Percentiles rank a stretch among this genome's conserved stretches.
These are phyloP conservation scores for Groenewaldozyma auringiensis DNA, from an alignment of 1,139 yeast species.

Conservation along the genomic window DNA sequence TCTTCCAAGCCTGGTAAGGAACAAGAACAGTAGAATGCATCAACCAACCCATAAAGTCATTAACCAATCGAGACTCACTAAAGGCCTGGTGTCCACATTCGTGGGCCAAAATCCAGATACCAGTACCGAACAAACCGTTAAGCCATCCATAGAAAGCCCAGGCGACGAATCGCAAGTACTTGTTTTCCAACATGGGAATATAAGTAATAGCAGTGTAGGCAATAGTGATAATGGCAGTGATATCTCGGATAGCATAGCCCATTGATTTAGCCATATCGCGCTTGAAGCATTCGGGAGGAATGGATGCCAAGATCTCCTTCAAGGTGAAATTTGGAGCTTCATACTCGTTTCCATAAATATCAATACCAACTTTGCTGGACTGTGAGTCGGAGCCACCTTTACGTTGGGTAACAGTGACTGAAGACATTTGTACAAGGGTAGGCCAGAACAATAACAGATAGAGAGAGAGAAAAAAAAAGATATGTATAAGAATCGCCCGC, in stretches of 20 bases:
- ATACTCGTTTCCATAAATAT: constrained; percentile 58
- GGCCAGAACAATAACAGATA: background rate
- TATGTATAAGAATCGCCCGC: constrained; percentile 8
- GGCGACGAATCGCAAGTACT: constrained; percentile 41
- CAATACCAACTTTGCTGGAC: constrained; percentile 27
- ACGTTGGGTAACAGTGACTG: constrained; percentile 25
- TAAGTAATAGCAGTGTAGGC: constrained; percentile 48
- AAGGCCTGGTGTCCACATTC: constrained; percentile 90
- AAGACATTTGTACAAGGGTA: constrained; percentile 11
- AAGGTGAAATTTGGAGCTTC: constrained; percentile 68
- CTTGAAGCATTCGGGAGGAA: constrained; percentile 71
- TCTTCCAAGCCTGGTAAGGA: constrained; percentile 84
- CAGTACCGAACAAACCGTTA: constrained; percentile 67
- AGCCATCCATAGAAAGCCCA: constrained; percentile 53
- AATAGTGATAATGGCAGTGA: constrained; percentile 42
- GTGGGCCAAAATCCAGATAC: constrained; percentile 81
- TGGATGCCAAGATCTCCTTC: constrained; percentile 62
- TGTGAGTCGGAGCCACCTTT: constrained; percentile 16
- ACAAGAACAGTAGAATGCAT: constrained; percentile 71
- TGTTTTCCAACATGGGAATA: constrained; percentile 46
- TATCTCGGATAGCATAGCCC: constrained; percentile 59
- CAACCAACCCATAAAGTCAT: constrained; percentile 76
- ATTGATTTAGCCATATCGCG: constrained; percentile 51
- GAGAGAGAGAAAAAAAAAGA: background rate
- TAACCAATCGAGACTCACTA: constrained; percentile 58